Evolutionary conservation across 75 land plant species (phyloP), one percentile per base, ranked within the genome.

Genomic region (Pinus tabuliformis): DNA sequence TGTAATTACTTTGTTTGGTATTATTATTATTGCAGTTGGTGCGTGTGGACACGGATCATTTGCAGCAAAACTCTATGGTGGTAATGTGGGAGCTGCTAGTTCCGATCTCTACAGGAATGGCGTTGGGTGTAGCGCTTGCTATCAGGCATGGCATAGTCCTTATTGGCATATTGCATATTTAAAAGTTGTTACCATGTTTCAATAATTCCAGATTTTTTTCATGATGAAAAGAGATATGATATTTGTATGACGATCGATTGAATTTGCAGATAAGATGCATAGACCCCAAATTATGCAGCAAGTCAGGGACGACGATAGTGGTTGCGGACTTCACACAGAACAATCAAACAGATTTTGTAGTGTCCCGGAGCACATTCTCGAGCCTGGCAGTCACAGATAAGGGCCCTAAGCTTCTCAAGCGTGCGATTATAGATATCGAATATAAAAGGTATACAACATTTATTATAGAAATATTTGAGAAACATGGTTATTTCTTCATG

Each of bases 41-140:
- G 86, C 92, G 7, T 90, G 92, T 83, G 89, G 89, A 37, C 87
- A 87, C 81, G 92, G 89, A 21, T 75, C 87, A 15, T 62, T 83
- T 78, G 92, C 89, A 16, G 6, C 72, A 58, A 87, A 60, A 7
- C 60, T 85, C 49, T 75, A 81, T 76, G 73, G 82, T 16, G 86
- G 83, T 7, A 75, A 73, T 70, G 73, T 90, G 58, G 92, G 84
- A 17, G 92, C 88, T 66, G 92, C 59, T 16, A 49, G 52, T 17
- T 73, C 89, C 72, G 68, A 70, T 22, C 39, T 90, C 17, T 90
- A 72, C 74, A 85, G 81, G 76, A 77, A 78, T 36, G 92, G 89
- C 1, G 77, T 82, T 59, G 88, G 92, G 24, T 90, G 92, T 76
- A 85, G 92, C 20, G 87, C 81, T 7, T 90, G 92, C 62, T 90